phyloP scores from a whole-genome alignment of 208 protist genomes.

The Leishmania tarentolae region DNA sequence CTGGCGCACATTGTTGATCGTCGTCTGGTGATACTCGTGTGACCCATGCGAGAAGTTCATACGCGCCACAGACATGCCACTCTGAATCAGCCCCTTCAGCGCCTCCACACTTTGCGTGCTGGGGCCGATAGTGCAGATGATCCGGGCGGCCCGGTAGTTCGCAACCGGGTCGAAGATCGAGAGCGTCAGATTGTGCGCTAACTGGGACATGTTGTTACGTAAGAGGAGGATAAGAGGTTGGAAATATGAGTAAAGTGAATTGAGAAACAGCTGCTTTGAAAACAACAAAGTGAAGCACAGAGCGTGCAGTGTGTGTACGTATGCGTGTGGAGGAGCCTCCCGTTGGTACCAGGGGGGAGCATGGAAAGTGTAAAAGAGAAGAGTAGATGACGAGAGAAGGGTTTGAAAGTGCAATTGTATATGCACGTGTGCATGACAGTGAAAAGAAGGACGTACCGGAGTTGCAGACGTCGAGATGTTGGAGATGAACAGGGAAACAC shows the following conservation, averaged over 20 bases:
- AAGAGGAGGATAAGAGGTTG: not conserved
- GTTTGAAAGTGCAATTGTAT: not conserved
- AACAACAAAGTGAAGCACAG: not conserved
- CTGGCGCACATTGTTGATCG: slow-evolving; percentile 95
- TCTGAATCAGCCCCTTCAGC: slow-evolving; percentile 92
- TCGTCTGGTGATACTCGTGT: slow-evolving; percentile 95
- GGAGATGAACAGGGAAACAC: not conserved
- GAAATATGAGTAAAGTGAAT: not conserved
- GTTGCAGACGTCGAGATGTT: not conserved
- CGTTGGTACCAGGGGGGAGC: not conserved
- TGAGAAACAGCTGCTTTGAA: not conserved
- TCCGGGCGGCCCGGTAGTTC: slow-evolving; percentile 86
- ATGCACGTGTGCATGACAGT: not conserved
- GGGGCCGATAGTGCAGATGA: slow-evolving; percentile 98
- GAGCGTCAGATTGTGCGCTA: slow-evolving; percentile 86
- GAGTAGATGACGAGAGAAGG: not conserved
- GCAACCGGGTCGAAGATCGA: slow-evolving; percentile 88
- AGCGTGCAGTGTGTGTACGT: not conserved
- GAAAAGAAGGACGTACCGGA: not conserved
- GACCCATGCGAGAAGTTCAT: slow-evolving; percentile 98
- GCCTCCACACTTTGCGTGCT: slow-evolving; percentile 94
- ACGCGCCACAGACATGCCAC: slow-evolving; percentile 96
- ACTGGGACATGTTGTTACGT: slow-evolving; percentile 67
- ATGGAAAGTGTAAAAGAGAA: not conserved
- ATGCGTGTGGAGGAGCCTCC: not conserved